Conservation (phyloP, 2,329 filamentous ascomycete species). For the Aureobasidium sp. region DNA sequence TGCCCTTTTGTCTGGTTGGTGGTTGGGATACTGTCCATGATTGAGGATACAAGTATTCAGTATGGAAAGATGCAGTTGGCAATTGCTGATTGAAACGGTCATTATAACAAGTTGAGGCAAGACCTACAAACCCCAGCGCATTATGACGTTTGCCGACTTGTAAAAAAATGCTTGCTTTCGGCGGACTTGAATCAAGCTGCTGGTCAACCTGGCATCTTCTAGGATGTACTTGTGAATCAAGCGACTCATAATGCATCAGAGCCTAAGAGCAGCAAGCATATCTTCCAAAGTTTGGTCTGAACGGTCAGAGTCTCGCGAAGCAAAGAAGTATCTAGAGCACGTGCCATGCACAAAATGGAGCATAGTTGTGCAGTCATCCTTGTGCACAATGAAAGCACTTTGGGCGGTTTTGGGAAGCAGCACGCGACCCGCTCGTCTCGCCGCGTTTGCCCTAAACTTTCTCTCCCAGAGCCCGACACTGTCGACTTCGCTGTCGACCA, state of each 20-base stretch:
- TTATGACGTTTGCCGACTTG: conserved; percentile 6
- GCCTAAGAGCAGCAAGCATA: too few relatives aligned
- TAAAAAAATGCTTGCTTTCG: neutral
- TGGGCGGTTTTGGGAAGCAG: neutral
- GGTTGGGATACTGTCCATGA: conserved; percentile 32
- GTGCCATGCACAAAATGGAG: neutral
- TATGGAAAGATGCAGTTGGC: too few relatives aligned
- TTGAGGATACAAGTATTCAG: neutral
- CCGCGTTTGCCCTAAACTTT: too few relatives aligned
- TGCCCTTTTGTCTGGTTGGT: conserved; percentile 43
- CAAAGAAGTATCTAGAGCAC: too few relatives aligned
- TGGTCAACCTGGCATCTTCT: too few relatives aligned
- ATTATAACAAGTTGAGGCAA: too few relatives aligned
- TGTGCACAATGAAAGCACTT: conserved; percentile 2
- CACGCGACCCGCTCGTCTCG: neutral
- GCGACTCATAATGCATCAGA: too few relatives aligned
- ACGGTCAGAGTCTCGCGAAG: too few relatives aligned
- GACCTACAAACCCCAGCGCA: conserved; percentile 5
- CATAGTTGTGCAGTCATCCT: too few relatives aligned
- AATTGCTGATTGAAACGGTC: too few relatives aligned
- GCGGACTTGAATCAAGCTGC: neutral
- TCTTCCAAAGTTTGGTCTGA: too few relatives aligned
- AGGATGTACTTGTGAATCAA: too few relatives aligned
- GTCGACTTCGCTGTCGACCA: neutral
- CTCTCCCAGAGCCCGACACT: neutral